phyloP scores from a whole-genome alignment of 2,329 filamentous ascomycete genomes.

The Beauveria asiatica region DNA sequence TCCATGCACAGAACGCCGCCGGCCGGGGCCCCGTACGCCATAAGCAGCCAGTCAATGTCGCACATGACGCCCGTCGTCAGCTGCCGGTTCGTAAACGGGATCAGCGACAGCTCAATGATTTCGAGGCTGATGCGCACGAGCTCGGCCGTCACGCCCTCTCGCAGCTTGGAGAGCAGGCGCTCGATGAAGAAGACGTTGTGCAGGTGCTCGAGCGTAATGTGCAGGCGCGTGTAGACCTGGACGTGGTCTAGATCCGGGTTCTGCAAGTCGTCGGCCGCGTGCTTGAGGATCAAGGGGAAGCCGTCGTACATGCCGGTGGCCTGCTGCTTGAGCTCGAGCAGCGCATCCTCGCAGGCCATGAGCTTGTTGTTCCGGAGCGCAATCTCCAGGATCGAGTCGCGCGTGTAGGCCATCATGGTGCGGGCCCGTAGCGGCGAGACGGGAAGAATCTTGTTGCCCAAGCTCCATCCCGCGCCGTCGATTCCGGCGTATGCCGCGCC shows the following conservation, averaged over 20 bases:
- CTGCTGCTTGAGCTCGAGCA: conserved; percentile 35
- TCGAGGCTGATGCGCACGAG: conserved; percentile 36
- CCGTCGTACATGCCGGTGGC: conserved; percentile 35
- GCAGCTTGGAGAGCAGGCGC: conserved; percentile 40
- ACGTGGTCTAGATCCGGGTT: conserved; percentile 34
- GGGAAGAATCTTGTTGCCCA: conserved; percentile 20
- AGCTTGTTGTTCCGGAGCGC: conserved; percentile 20
- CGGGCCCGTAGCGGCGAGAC: conserved; percentile 23
- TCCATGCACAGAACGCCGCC: conserved; percentile 41
- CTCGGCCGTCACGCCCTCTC: conserved; percentile 26
- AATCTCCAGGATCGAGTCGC: conserved; percentile 23
- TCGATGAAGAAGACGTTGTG: conserved; percentile 51
- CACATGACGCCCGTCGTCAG: conserved; percentile 28
- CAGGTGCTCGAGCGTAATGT: conserved; percentile 39
- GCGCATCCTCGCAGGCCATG: conserved; percentile 33
- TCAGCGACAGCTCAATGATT: conserved; percentile 35
- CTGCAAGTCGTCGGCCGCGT: conserved; percentile 41
- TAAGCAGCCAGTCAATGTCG: conserved; percentile 40
- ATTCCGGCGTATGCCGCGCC: conserved; percentile 15
- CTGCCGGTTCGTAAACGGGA: conserved; percentile 39
- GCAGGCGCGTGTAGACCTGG: conserved; percentile 32
- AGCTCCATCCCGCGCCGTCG: conserved; percentile 31
- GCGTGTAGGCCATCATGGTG: conserved; percentile 16
- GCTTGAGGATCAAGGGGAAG: conserved; percentile 39
- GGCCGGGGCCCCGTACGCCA: conserved; percentile 39